Evolutionary conservation across 2,329 filamentous ascomycete genomes (phyloP), one percentile per base, ranked within the genome.

Genomic region (Fusarium nematophilum): DNA sequence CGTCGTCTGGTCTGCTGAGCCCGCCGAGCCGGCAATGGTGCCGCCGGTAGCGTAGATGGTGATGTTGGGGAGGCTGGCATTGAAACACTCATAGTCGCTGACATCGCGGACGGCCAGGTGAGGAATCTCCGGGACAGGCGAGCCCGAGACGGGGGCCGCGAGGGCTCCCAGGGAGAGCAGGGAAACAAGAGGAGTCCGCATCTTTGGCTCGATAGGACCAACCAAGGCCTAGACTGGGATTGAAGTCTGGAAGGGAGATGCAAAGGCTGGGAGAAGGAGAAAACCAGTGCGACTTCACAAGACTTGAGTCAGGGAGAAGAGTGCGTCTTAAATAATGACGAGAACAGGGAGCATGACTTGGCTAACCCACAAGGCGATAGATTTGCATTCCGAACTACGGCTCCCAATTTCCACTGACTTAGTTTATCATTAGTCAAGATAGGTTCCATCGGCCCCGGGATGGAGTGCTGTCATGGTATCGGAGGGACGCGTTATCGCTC

Each of bases 1-100:
- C 0, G 76, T 75, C 0, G 77, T 79, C 53, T 82, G 78, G 2
- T 77, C 78, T 13, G 77, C 76, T 18, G 75, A 78, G 1, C 66
- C 69, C 0, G 78, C 79, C 51, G 77, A 75, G 1, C 82, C 82
- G 2, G 84, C 84, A 39, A 87, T 87, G 4, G 84, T 87, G 6
- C 84, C 85, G 6, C 84, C 84, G 2, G 80, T 84, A 1, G 79
- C 79, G 57, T 81, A 83, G 52, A 86, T 82, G 44, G 81, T 85
- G 36, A 86, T 74, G 66, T 84, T 84, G 9, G 82, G 82, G 0
- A 84, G 75, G 36, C 62, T 65, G 21, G 62, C 59, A 14, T 65
- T 65, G 62, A 60, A 65, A 51, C 60, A 63, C 13, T 50, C 56
- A 52, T 61, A 63, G 26, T 53, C 39, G 11, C 33, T 39, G 15